phyloP scores from a whole-genome alignment of 441 rosid species.

The Pelargonium australe region DNA sequence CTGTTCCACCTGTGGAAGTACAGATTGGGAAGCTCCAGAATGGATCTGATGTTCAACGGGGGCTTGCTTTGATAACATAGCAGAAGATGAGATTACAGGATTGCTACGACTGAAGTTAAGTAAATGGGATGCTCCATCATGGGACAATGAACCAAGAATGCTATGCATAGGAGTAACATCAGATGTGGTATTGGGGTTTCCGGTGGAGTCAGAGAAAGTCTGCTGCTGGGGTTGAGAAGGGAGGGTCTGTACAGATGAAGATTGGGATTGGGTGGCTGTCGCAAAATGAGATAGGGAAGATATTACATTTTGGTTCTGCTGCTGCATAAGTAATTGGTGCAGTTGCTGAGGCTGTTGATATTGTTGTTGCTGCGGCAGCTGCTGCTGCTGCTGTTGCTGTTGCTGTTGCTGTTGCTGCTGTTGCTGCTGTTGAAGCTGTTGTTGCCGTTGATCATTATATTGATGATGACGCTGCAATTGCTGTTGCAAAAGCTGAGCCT shows the following conservation, averaged over 20 bases:
- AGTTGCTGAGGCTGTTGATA: conserved; percentile 15
- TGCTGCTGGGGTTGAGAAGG: conserved; percentile 67
- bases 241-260: conserved; percentile 50
- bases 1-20: conserved; percentile 56
- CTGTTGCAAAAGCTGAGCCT: conserved; percentile 11
- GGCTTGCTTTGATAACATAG: conserved; percentile 84
- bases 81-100: conserved; percentile 48
- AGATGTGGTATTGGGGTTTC: conserved; percentile 43
- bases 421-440: conserved; percentile 10
- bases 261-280: conserved; percentile 53
- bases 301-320: conserved; percentile 42
- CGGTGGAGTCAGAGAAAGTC: conserved; percentile 70
- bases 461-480: background rate
- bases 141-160: conserved; percentile 65
- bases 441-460: background rate
- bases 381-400: conserved; percentile 25
- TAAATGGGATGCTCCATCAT: conserved; percentile 65
- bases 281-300: conserved; percentile 56
- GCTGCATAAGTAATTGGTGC: conserved; percentile 45
- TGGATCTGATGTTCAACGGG: conserved; percentile 63
- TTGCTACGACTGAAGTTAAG: conserved; percentile 53
- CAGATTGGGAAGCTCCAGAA: conserved; percentile 48
- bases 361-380: no score
- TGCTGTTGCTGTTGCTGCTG: conserved; percentile 22
- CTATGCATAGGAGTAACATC: conserved; percentile 70